Evolutionary conservation across 83 land plant genomes (phyloP), one percentile per base, ranked within the genome.

Genomic region (Picea mariana): DNA sequence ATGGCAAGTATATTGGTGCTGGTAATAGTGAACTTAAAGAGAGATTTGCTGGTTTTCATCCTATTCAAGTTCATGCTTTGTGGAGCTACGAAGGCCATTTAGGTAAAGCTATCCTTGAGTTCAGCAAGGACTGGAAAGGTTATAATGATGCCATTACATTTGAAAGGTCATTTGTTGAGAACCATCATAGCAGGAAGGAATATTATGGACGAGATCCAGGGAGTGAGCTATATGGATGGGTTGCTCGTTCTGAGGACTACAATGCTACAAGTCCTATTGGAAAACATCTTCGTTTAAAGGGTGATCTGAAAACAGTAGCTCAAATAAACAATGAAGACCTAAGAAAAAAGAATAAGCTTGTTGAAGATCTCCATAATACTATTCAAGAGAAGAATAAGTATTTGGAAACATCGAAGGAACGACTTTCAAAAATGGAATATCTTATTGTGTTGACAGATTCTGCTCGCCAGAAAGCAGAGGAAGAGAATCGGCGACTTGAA

Each of bases 181-280:
- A 82, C 76, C 81, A 69, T 62, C 89, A 71, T 69, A 88, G 95
- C 13, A 84, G 83, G 79, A 90, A 79, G 79, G 84, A 90, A 59
- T 92, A 91, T 90, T 2, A 6, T 40, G 89, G 75, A 40, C 64
- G 7, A 58, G 49, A 16, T 69, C 75, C 47, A 34, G 47, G 75
- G 44, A 38, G 83, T 66, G 84, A 82, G 13, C 77, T 92, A 17
- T 92, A 88, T 86, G 95, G 84, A 38, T 92, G 95, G 95, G 84
- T 92, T 85, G 92, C 92, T 3, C 86, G 89, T 3, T 86, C 83
- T 31, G 87, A 87, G 84, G 95, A 92, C 58, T 90, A 88, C 61
- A 84, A 85, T 47, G 65, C 84, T 24, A 21, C 23, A 3, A 81
- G 79, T 18, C 82, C 86, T 12, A 20, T 92, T 73, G 92, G 91